These are phyloP conservation scores for Aspergillus olivimuriae DNA, from an alignment of 495 filamentous ascomycete genomes.

Conservation along the genomic window DNA sequence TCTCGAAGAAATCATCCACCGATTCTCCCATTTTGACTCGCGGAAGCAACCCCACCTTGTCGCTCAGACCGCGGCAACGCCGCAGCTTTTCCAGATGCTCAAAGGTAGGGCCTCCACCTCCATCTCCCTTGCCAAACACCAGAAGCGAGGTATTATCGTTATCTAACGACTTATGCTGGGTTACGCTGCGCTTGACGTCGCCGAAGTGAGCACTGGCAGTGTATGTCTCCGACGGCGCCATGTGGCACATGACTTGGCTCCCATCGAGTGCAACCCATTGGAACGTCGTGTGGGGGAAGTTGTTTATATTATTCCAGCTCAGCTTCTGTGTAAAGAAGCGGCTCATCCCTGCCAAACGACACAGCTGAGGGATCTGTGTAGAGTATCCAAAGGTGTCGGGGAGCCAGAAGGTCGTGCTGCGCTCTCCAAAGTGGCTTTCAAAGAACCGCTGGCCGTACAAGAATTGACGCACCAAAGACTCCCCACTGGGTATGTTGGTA, in stretches of 20 bases:
- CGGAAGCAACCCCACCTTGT: conserved; percentile 75
- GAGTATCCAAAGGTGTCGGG: conserved; percentile 98
- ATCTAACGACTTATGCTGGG: conserved; percentile 92
- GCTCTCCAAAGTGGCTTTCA: conserved; percentile 84
- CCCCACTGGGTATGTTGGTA: conserved; percentile 92
- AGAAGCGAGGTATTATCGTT: conserved; percentile 81
- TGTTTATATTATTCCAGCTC: conserved; percentile 97
- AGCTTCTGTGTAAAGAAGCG: conserved; percentile 97
- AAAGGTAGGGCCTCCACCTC: conserved; percentile 92
- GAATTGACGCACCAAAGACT: conserved; percentile 93
- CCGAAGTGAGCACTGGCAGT: conserved; percentile 93
- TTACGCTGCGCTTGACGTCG: conserved; percentile 83
- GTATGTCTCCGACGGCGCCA: conserved; percentile 91
- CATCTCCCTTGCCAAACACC: conserved; percentile 94
- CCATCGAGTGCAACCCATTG: conserved; percentile 95
- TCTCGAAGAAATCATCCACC: conserved; percentile 94
- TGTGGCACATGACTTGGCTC: conserved; percentile 94
- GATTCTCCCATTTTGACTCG: conserved; percentile 84
- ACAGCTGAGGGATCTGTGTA: conserved; percentile 87
- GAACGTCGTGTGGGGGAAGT: conserved; percentile 96
- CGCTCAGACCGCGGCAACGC: conserved; percentile 88
- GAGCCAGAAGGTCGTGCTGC: conserved; percentile 90
- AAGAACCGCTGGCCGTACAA: conserved; percentile 92
- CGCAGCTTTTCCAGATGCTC: conserved; percentile 91
- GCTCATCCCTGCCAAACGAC: conserved; percentile 85